Conservation (phyloP, 129 eudicot species). For the Flaveria linearis region DNA sequence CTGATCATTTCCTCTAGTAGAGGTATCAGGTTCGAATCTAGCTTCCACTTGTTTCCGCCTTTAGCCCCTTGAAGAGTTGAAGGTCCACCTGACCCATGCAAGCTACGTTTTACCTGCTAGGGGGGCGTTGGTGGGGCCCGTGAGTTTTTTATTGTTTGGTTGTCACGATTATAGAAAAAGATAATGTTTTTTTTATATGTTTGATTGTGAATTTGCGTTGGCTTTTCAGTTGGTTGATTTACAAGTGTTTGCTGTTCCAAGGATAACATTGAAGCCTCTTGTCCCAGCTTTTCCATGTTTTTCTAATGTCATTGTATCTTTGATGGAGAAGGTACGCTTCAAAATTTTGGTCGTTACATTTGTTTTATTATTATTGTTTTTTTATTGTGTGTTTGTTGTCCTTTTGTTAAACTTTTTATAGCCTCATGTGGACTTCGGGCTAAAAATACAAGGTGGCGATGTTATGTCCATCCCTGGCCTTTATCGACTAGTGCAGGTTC, state of each 20-base stretch:
- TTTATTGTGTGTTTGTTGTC: neutral
- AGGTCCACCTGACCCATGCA: neutral
- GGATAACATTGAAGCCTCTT: constrained; percentile 76
- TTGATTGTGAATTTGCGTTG: constrained; percentile 21
- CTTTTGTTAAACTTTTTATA: constrained; percentile 25
- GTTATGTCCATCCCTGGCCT: constrained; percentile 93
- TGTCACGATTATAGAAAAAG: neutral
- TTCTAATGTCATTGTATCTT: constrained; percentile 59
- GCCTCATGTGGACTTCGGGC: constrained; percentile 90
- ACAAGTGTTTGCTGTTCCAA: constrained; percentile 69
- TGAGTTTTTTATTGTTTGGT: neutral
- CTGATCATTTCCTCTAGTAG: no score
- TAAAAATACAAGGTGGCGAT: constrained; percentile 75
- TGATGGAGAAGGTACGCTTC: constrained; percentile 73
- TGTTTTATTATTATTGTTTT: neutral
- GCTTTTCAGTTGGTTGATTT: constrained; percentile 72
- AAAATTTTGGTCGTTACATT: neutral
- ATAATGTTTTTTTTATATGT: neutral
- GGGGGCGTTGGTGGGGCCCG: neutral
- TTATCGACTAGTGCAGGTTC: constrained; percentile 73
- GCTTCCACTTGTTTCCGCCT: neutral
- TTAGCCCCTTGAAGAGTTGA: neutral
- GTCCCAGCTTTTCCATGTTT: constrained; percentile 86
- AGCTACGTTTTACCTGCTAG: neutral
- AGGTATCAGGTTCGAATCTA: neutral